Percentiles rank a stretch among this genome's conserved stretches.
Conservation (phyloP, 306 rosid genomes). For the Inga leiocalycina region DNA sequence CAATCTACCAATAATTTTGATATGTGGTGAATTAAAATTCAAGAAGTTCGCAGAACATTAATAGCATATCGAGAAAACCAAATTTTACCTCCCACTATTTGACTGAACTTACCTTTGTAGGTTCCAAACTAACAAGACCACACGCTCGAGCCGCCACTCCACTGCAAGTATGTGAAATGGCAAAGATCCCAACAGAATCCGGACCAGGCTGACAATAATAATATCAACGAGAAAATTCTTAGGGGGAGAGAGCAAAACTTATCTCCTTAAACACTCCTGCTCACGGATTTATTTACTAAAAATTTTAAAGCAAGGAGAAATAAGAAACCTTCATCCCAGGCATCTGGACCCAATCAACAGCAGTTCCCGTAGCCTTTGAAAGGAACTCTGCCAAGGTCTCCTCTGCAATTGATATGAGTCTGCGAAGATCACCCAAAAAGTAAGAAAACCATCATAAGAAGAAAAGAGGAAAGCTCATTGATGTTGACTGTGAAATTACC, state of each 20-base stretch:
- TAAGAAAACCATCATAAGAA: conserved; percentile 13
- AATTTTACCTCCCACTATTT: not conserved
- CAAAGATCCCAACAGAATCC: conserved; percentile 99
- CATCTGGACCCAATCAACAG: conserved; percentile 99
- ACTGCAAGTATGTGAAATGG: conserved; percentile 93
- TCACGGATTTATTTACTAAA: not conserved
- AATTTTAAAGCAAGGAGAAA: not conserved
- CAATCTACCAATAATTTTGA: conserved; percentile 56
- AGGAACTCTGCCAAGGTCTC: conserved; percentile 99
- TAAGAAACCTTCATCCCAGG: conserved; percentile 99
- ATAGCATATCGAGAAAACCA: conserved; percentile 20
- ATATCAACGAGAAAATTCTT: not conserved
- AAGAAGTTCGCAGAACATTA: conserved; percentile 3
- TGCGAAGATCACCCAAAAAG: conserved; percentile 38
- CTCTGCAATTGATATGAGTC: conserved; percentile 98
- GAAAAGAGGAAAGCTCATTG: conserved; percentile 19
- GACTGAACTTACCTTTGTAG: conserved; percentile 63
- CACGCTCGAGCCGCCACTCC: conserved; percentile 99
- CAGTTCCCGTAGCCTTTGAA: conserved; percentile 99
- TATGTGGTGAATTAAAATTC: conserved; percentile 21
- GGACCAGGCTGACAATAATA: conserved; percentile 90
- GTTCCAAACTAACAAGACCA: conserved; percentile 96
- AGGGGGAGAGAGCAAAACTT: not conserved
- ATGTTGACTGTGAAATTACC: conserved; percentile 53
- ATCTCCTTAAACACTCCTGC: conserved; percentile 1